phyloP scores from a whole-genome alignment of 768 basidiomycete species.

The Psilocybe subaeruginosa region DNA sequence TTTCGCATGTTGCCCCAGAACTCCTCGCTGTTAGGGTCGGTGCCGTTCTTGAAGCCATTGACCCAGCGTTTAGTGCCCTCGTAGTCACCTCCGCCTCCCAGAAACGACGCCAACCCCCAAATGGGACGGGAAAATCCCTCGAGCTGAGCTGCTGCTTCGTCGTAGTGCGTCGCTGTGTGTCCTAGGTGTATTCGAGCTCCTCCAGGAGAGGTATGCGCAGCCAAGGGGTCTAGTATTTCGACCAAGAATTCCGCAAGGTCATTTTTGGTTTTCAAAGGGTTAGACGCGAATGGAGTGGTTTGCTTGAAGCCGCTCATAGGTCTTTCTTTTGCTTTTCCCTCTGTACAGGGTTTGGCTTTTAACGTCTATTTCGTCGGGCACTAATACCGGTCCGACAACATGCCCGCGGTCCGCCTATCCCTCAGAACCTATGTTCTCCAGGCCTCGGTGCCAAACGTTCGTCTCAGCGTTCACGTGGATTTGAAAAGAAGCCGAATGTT shows the following conservation, averaged over 20 bases:
- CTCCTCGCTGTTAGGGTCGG: constrained; percentile 66
- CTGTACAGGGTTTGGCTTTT: background rate
- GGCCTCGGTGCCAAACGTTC: too few species aligned
- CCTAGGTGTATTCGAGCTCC: constrained; percentile 74
- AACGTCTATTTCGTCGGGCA: background rate
- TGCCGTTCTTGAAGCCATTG: constrained; percentile 66
- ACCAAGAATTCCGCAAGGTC: constrained; percentile 61
- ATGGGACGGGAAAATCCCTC: constrained; percentile 79
- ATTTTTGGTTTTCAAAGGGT: constrained; percentile 61
- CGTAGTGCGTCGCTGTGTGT: constrained; percentile 72
- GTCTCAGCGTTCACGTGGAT: too few species aligned
- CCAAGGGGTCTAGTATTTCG: constrained; percentile 67
- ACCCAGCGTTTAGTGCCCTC: constrained; percentile 64
- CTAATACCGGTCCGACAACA: background rate
- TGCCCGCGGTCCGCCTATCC: background rate
- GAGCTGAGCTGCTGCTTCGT: constrained; percentile 71
- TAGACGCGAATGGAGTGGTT: constrained; percentile 51
- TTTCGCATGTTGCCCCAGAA: constrained; percentile 79
- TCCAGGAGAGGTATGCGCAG: constrained; percentile 69
- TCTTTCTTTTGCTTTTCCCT: background rate
- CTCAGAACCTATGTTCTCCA: too few species aligned
- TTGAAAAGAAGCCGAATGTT: too few species aligned
- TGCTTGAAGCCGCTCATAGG: constrained; percentile 37
- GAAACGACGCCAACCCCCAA: constrained; percentile 71
- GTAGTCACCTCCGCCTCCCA: constrained; percentile 67